Percentiles rank a stretch among this genome's conserved stretches.
Conservation (phyloP, 2,329 filamentous ascomycete species). For the Plectosphaerella plurivora region DNA sequence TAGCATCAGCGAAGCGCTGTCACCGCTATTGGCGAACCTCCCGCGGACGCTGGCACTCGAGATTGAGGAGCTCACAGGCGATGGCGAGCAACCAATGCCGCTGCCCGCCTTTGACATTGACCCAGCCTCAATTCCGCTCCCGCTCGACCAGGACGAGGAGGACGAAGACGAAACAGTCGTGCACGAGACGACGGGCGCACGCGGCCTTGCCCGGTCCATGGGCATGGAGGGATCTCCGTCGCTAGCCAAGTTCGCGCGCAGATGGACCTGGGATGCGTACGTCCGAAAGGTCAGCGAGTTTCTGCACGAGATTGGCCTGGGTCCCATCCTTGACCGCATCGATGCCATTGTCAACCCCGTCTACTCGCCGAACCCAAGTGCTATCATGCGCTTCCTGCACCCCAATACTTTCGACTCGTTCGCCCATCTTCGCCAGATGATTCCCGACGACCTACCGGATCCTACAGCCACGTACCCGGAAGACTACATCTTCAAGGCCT, state of each 20-base stretch:
- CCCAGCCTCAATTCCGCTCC: neutral
- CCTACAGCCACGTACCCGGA: slow-evolving; percentile 39
- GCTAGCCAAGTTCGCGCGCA: slow-evolving; percentile 22
- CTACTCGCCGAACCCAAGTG: slow-evolving; percentile 30
- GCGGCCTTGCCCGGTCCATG: slow-evolving; percentile 14
- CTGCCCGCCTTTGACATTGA: slow-evolving; percentile 18
- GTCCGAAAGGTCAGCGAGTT: slow-evolving; percentile 24
- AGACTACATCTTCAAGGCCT: slow-evolving; percentile 60
- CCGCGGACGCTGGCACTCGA: slow-evolving; percentile 65
- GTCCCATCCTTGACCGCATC: slow-evolving; percentile 19
- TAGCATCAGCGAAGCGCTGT: slow-evolving; percentile 66
- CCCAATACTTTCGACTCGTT: slow-evolving; percentile 77
- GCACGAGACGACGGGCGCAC: slow-evolving; percentile 17
- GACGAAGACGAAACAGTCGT: slow-evolving; percentile 16
- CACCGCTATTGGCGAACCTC: slow-evolving; percentile 72
- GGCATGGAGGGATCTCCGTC: slow-evolving; percentile 31
- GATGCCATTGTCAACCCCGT: slow-evolving; percentile 20
- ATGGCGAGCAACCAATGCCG: slow-evolving; percentile 36
- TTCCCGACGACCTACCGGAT: slow-evolving; percentile 16
- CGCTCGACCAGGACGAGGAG: slow-evolving; percentile 18
- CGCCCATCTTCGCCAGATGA: slow-evolving; percentile 26
- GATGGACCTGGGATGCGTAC: slow-evolving; percentile 31
- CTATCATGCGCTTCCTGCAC: slow-evolving; percentile 66
- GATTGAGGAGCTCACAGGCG: slow-evolving; percentile 37
- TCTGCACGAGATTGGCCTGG: slow-evolving; percentile 19